phyloP scores from a whole-genome alignment of 164 flowering plant species.

The Stephania cephalantha region DNA sequence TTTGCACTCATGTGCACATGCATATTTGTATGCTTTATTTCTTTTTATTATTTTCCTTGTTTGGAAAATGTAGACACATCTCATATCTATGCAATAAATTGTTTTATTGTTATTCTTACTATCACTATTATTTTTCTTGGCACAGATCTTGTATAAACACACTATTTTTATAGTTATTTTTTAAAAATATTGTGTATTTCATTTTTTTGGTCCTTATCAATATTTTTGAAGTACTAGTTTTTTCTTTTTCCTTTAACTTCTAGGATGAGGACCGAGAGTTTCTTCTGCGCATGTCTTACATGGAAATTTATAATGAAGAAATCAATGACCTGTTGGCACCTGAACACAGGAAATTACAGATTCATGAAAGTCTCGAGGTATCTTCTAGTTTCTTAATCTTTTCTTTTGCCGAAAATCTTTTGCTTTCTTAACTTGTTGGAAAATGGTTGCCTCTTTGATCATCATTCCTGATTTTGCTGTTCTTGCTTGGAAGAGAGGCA shows the following conservation, averaged over 20 bases:
- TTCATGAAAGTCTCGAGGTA: slow-evolving; percentile 93
- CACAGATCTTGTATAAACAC: no score
- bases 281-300: slow-evolving; percentile 87
- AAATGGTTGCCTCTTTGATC: slow-evolving; percentile 3
- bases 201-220: no score
- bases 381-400: not conserved
- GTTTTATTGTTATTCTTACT: no score
- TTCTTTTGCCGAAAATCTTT: no score
- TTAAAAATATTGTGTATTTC: no score
- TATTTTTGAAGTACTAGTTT: no score
- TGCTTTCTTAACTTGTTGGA: not conserved
- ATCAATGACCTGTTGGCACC: slow-evolving; percentile 91
- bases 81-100: no score
- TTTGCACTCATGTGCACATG: no score
- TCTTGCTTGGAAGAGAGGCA: slow-evolving; percentile 55
- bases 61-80: no score
- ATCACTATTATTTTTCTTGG: no score
- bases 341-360: slow-evolving; percentile 84
- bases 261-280: slow-evolving; percentile 82
- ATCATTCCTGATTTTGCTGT: not conserved
- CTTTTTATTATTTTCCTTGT: no score
- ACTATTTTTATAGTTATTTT: not conserved
- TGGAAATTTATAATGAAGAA: slow-evolving; percentile 97
- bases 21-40: no score
- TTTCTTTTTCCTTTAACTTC: slow-evolving; percentile 1